A percentile compares a stretch with the other conserved stretches of the same genome.
Evolutionary conservation across 2,329 filamentous ascomycete species (phyloP).

Genomic region (Fusarium sterilihyphosum): DNA sequence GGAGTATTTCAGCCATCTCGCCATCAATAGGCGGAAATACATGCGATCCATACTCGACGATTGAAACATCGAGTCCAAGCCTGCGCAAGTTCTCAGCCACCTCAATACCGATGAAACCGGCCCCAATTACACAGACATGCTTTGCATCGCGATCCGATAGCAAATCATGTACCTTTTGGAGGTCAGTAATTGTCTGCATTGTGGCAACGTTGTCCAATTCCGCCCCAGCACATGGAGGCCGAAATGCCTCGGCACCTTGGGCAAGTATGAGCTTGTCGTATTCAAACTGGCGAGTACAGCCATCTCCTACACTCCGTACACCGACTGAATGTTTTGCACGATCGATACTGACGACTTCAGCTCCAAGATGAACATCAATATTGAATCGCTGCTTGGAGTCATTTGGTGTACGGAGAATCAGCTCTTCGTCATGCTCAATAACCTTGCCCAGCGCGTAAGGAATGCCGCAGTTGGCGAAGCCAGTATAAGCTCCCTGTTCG

Average conservation of each 20-base stretch:
- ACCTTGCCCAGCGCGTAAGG: neutral
- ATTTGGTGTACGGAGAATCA: neutral
- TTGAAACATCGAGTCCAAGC: neutral
- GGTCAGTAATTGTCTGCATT: neutral
- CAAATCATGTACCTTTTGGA: neutral
- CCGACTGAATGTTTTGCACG: neutral
- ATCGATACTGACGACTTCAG: neutral
- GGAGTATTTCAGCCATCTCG: neutral
- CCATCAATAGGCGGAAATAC: neutral
- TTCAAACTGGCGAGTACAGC: neutral
- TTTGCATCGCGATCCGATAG: neutral
- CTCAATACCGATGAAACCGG: neutral
- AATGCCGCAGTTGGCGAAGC: neutral
- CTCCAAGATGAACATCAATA: neutral
- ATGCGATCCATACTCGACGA: neutral
- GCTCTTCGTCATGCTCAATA: neutral
- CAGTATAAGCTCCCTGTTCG: neutral
- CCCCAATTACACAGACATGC: neutral
- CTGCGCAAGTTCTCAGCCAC: neutral
- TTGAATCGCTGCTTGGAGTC: neutral
- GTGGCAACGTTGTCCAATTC: neutral
- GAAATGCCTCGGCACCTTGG: neutral
- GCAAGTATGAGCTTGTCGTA: neutral
- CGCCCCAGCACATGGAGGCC: neutral
- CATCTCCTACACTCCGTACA: neutral